Evolutionary conservation across 495 filamentous ascomycete genomes (phyloP), one percentile per base, ranked within the genome.

Genomic region (Neurospora pannonica): DNA sequence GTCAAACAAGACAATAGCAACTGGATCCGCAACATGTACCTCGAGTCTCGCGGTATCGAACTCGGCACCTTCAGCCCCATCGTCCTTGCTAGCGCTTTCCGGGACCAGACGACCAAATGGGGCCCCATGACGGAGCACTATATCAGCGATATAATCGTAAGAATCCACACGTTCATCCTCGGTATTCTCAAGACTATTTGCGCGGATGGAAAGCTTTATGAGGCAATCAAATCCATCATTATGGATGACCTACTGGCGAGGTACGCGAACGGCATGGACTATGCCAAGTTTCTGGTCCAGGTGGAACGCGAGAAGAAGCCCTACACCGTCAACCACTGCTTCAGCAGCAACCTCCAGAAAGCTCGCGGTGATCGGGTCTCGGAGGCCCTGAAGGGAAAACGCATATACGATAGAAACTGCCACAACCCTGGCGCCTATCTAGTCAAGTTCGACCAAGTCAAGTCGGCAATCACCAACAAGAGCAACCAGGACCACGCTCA

Each of bases 51-150:
- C 19, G 81, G 78, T 15, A 70, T 81, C 46, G 81, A 81, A 0
- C 73, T 83, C 6, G 76, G 78, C 17, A 77, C 76, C 10, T 76
- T 79, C 72, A 78, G 74, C 70, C 21, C 74, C 5, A 71, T 79
- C 0, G 69, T 91, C 0, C 76, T 89, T 8, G 77, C 81, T 0
- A 85, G 75, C 10, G 79, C 86, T 4, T 87, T 89, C 79, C 85
- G 84, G 38, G 83, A 88, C 42, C 88, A 92, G 75, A 87, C 88
- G 0, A 76, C 67, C 5, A 90, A 89, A 38, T 92, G 88, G 89
- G 75, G 81, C 0, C 39, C 36, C 2, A 79, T 91, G 8, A 84
- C 87, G 0, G 39, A 81, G 9, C 80, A 79, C 0, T 87, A 90
- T 72, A 80, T 89, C n/a, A 83, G 81, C 48, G 76, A 83, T 38